A percentile compares a stretch with the other conserved stretches of the same genome.
Conservation (phyloP, 768 basidiomycete species). For the Phaffia tasmanica region DNA sequence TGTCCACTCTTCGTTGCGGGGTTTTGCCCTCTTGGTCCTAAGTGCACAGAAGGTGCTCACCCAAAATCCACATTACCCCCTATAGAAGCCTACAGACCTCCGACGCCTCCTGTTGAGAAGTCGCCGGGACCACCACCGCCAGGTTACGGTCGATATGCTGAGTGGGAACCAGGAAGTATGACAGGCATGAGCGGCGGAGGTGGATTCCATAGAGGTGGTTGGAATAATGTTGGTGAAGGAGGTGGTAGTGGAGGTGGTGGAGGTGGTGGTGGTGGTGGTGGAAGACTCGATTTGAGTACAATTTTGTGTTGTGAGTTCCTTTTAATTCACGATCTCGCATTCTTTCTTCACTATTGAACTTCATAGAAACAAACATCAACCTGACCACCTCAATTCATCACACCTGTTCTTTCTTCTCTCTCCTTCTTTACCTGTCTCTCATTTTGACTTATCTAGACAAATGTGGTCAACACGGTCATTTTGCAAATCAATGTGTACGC, state of each 20-base stretch:
- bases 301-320: constrained; percentile 37
- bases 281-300: constrained; percentile 25
- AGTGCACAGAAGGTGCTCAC: constrained; percentile 17
- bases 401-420: background rate
- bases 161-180: constrained; percentile 28
- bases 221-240: constrained; percentile 27
- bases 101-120: constrained; percentile 51
- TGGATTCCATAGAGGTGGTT: constrained; percentile 28
- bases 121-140: constrained; percentile 30
- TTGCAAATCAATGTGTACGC: constrained; percentile 33
- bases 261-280: constrained; percentile 17
- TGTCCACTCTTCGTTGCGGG: constrained; percentile 21
- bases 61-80: constrained; percentile 16
- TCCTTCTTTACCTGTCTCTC: constrained; percentile 20
- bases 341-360: constrained; percentile 11
- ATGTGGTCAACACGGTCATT: constrained; percentile 90
- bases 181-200: constrained; percentile 31
- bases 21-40: constrained; percentile 24
- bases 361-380: constrained; percentile 15
- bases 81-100: constrained; percentile 56
- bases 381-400: constrained; percentile 21
- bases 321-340: background rate
- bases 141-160: constrained; percentile 33
- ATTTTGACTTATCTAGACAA: constrained; percentile 33
- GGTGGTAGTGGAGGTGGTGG: constrained; percentile 30